These are phyloP conservation scores for Picea glauca DNA, from an alignment of 75 land plant species.

Conservation along the genomic window DNA sequence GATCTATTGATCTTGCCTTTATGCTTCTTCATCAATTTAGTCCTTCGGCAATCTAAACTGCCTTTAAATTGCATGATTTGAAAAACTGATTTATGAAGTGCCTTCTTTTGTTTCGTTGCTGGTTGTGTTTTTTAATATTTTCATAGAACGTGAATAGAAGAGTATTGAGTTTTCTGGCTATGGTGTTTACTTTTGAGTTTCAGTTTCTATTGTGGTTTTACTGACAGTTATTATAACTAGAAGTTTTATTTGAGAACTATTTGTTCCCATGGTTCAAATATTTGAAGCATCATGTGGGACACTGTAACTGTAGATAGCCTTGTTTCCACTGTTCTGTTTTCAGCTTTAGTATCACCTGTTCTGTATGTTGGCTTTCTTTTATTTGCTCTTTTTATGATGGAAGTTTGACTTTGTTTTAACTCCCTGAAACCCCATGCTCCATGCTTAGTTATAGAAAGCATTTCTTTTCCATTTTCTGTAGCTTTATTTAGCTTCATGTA, in stretches of 20 bases:
- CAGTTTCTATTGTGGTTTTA: background rate
- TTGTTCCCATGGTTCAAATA: background rate
- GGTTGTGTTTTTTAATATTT: background rate
- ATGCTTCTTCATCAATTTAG: too few relatives aligned
- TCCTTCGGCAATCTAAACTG: too few relatives aligned
- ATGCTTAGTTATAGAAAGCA: background rate
- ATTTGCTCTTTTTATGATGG: background rate
- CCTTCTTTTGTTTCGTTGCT: too few relatives aligned
- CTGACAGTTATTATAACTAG: background rate
- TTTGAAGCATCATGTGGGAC: background rate
- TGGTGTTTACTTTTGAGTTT: background rate
- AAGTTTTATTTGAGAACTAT: background rate
- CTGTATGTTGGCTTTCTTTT: background rate
- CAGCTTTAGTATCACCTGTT: background rate
- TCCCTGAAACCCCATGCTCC: background rate
- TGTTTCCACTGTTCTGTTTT: background rate
- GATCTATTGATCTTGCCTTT: too few relatives aligned
- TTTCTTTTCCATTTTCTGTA: conserved; percentile 1
- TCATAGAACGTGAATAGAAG: background rate
- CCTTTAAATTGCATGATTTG: background rate
- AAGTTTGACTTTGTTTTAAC: background rate
- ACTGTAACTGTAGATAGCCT: background rate
- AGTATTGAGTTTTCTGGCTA: background rate
- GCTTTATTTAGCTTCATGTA: background rate
- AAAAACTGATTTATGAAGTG: too few relatives aligned